These are phyloP conservation scores for Dryas alaskensis DNA, from an alignment of 306 rosid species.

Conservation along the genomic window DNA sequence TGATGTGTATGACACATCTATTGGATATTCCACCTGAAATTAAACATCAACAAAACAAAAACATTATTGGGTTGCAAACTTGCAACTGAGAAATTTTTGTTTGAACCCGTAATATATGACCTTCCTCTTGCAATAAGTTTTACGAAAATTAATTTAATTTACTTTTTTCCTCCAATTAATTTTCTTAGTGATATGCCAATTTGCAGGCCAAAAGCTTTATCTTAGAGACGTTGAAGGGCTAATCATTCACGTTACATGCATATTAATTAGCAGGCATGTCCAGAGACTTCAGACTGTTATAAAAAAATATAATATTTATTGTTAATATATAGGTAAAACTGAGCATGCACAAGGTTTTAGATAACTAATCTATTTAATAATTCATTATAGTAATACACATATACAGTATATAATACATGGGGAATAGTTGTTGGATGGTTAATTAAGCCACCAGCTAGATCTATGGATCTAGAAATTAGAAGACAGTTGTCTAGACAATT, in stretches of 20 bases:
- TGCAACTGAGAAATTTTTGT: too few species aligned
- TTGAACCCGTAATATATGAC: too few species aligned
- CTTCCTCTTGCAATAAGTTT: too few species aligned
- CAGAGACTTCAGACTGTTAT: background rate
- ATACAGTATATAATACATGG: background rate
- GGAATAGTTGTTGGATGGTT: background rate
- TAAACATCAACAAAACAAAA: background rate
- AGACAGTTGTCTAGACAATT: slow-evolving; percentile 6
- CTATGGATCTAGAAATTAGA: background rate
- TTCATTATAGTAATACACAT: background rate
- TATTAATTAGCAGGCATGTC: background rate
- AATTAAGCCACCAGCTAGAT: background rate
- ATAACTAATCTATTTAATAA: slow-evolving; percentile 14
- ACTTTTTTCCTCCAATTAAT: too few species aligned
- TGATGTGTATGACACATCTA: slow-evolving; percentile 52
- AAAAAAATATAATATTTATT: background rate
- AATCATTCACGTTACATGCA: background rate
- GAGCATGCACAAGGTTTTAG: slow-evolving; percentile 1
- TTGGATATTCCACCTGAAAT: slow-evolving; percentile 76
- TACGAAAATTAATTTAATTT: too few species aligned
- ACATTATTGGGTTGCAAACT: too few species aligned
- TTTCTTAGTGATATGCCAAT: background rate
- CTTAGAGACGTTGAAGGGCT: background rate
- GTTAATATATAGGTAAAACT: background rate
- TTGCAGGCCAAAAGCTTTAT: background rate